These are phyloP conservation scores for Excoecaria cochinchinensis DNA, from an alignment of 345 rosid species.

Conservation along the genomic window DNA sequence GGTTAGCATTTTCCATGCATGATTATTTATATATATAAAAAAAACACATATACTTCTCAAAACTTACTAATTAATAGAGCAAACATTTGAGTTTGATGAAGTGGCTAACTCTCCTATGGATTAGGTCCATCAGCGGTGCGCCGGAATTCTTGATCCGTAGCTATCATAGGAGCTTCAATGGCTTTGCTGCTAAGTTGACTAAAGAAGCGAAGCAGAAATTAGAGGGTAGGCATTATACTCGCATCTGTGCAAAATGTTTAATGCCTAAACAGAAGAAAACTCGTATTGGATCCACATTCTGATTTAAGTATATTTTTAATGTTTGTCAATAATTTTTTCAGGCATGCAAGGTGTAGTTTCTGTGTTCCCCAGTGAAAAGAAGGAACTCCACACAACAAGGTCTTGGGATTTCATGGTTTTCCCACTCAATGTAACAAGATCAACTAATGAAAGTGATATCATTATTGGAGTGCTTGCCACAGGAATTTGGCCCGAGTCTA, in stretches of 20 bases:
- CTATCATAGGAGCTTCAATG: slow-evolving; percentile 50
- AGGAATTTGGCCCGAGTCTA: slow-evolving; percentile 17
- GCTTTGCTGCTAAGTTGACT: slow-evolving; percentile 51
- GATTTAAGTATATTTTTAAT: background rate
- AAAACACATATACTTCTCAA: too few species aligned
- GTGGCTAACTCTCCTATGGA: background rate
- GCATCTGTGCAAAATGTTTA: too few species aligned
- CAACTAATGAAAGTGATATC: background rate
- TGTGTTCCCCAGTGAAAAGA: slow-evolving; percentile 4
- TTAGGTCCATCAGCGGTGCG: slow-evolving; percentile 25
- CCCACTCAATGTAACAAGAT: background rate
- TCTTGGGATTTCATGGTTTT: slow-evolving; percentile 20
- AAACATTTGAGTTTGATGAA: too few species aligned
- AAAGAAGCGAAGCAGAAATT: slow-evolving; percentile 28
- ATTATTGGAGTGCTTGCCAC: slow-evolving; percentile 14
- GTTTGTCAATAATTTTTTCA: background rate
- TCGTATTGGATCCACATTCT: background rate
- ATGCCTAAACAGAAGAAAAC: background rate
- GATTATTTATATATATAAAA: too few species aligned
- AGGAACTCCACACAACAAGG: slow-evolving; percentile 12
- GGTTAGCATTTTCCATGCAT: background rate
- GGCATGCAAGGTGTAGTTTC: slow-evolving; percentile 13
- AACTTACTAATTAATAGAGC: too few species aligned
- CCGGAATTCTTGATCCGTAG: slow-evolving; percentile 38
- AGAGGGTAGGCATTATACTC: background rate